phyloP scores from a whole-genome alignment of 306 rosid genomes.

The Trifolium fragiferum region DNA sequence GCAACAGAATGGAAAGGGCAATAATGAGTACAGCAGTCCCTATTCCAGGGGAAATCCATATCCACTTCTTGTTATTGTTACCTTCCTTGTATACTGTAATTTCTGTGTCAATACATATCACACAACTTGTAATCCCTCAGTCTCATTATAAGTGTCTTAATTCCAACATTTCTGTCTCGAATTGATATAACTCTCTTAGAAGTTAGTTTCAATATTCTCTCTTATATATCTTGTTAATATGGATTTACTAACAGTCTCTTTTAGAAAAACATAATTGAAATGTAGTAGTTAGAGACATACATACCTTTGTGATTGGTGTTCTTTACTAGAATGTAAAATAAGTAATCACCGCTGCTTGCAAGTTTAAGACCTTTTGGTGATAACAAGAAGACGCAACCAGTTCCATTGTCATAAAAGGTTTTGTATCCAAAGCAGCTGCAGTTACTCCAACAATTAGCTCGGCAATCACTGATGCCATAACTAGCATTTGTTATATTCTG shows the following conservation, averaged over 20 bases:
- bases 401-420: background rate
- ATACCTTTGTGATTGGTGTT: slow-evolving; percentile 1
- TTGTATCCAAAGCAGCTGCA: slow-evolving; percentile 40
- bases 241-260: too few species aligned
- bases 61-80: slow-evolving; percentile 5
- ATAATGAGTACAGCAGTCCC: slow-evolving; percentile 2
- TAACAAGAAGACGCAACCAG: slow-evolving; percentile 19
- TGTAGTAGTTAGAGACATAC: background rate
- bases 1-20: background rate
- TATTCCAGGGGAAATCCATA: slow-evolving; percentile 19
- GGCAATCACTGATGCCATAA: slow-evolving; percentile 31
- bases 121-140: too few species aligned
- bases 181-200: too few species aligned
- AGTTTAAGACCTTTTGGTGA: background rate
- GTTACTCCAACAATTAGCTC: slow-evolving; percentile 37
- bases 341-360: background rate
- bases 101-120: too few species aligned
- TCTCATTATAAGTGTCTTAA: too few species aligned
- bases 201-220: too few species aligned
- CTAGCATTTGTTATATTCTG: background rate
- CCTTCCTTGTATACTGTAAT: too few species aligned
- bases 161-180: too few species aligned
- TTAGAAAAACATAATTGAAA: too few species aligned
- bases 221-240: too few species aligned
- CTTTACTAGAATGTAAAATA: background rate